phyloP scores from a whole-genome alignment of 2,329 filamentous ascomycete genomes.

The Aspergillus sp. region DNA sequence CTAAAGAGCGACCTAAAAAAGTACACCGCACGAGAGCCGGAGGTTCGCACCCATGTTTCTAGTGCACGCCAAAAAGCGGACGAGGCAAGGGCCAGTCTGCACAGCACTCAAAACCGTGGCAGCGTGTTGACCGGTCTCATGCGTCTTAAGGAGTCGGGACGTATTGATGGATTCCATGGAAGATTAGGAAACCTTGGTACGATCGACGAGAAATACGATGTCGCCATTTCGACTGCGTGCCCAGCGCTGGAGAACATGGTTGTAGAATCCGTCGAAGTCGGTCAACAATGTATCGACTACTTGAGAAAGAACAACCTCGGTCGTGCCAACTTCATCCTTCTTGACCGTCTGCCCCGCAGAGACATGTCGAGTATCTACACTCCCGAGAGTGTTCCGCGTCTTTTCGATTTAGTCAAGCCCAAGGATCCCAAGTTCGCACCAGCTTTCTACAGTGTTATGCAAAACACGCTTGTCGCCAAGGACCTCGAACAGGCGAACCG shows the following conservation, averaged over 20 bases:
- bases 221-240: constrained; percentile 97
- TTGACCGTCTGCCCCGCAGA: constrained; percentile 75
- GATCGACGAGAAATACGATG: constrained; percentile 89
- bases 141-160: constrained; percentile 89
- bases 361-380: constrained; percentile 77
- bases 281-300: constrained; percentile 97
- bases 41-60: constrained; percentile 76
- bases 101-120: constrained; percentile 83
- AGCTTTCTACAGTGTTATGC: constrained; percentile 91
- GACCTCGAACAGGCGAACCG: constrained; percentile 94
- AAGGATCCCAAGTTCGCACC: constrained; percentile 82
- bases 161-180: constrained; percentile 95
- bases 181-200: constrained; percentile 88
- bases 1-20: constrained; percentile 66
- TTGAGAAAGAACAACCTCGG: constrained; percentile 95
- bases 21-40: constrained; percentile 69
- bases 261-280: constrained; percentile 89
- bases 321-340: constrained; percentile 90
- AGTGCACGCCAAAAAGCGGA: constrained; percentile 90
- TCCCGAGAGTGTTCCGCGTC: constrained; percentile 80
- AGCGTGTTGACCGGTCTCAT: constrained; percentile 88
- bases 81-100: constrained; percentile 83
- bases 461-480: constrained; percentile 88
- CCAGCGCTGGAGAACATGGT: constrained; percentile 90
- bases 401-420: constrained; percentile 87